Base-by-base conservation (phyloP, 331 rosid species). In the Rosa hybrid region DNA sequence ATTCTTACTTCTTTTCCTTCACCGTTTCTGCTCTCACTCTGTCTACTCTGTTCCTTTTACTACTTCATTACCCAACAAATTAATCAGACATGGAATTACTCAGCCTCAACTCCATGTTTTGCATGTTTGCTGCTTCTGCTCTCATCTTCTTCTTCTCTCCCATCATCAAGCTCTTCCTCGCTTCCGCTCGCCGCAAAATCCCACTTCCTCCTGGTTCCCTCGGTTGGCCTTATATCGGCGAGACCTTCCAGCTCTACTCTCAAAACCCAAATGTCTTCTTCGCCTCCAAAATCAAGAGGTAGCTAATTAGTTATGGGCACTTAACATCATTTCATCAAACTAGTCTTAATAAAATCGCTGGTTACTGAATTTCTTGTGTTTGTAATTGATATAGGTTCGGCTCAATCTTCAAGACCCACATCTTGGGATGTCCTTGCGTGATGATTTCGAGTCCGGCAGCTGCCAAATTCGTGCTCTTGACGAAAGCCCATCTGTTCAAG, bases 401-500 rank as follows among this genome's bases (percentile, higher is more conserved):
- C 42, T 80, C 96, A 16, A 87, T 94, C 84, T 94, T 94, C 90
- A 94, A 94, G 90, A 87, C 97, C 69, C 95, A 94, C 97, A 91
- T 94, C 84, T 68, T 94, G 80, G 98, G 98, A 9, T 94, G 98
- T 72, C 98, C 97, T 6, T 94, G 97, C n/a, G 94, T 94, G 77
- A 94, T 94, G 98, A 88, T 90, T 74, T 89, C 97, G 1, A 91
- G 91, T 72, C 97, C 97, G 0, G 94, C 92, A 49, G 98, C 95
- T 11, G 98, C 94, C 0, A 94, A 88, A 49, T 89, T 94, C 76
- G 98, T 94, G 53, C 90, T 91, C 2, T 84, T 80, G 12, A 89
- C 86, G 12, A 87, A 72, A 72, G 87, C 94, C 53, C 88, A 88
- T 20, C 92, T 94, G 3, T 94, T 94, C 86, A 94, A 94, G 82